Percentiles rank a stretch among this genome's conserved stretches.
These are phyloP conservation scores for Trebouxia sp. DNA, from an alignment of 139 green algal genomes.

Conservation along the genomic window DNA sequence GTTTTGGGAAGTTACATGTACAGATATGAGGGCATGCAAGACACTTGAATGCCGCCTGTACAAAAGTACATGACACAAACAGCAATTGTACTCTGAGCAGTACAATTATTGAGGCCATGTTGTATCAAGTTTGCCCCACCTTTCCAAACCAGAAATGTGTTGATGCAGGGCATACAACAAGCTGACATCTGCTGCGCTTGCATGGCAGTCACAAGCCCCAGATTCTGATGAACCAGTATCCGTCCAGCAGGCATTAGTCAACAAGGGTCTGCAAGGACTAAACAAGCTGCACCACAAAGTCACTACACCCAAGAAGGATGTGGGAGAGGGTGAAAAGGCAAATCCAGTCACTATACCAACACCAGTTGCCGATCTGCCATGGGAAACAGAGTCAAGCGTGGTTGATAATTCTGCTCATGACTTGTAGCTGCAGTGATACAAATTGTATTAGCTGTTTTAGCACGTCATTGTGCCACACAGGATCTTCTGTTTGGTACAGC, in stretches of 20 bases:
- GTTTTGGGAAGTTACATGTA: too few species aligned
- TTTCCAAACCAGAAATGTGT: too few species aligned
- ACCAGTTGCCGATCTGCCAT: background rate
- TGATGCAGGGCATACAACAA: conserved; percentile 17
- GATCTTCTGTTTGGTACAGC: too few species aligned
- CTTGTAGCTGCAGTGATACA: too few species aligned
- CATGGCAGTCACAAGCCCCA: background rate
- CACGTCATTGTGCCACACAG: too few species aligned
- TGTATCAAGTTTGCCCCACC: too few species aligned
- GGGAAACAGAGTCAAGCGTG: background rate
- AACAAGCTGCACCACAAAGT: background rate
- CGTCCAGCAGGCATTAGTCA: background rate
- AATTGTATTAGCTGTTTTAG: too few species aligned
- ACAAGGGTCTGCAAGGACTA: background rate
- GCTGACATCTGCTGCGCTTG: background rate
- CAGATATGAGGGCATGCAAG: too few species aligned
- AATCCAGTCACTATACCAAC: background rate
- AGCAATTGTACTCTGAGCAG: too few species aligned
- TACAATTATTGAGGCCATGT: too few species aligned
- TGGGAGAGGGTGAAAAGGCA: background rate
- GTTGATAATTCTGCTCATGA: too few species aligned
- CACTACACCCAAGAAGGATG: background rate
- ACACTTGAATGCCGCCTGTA: background rate
- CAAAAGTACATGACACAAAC: too few species aligned
- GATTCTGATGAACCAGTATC: background rate